Percentiles rank a stretch among this genome's conserved stretches.
Conservation (phyloP, 345 rosid species). For the Heritiera littoralis region DNA sequence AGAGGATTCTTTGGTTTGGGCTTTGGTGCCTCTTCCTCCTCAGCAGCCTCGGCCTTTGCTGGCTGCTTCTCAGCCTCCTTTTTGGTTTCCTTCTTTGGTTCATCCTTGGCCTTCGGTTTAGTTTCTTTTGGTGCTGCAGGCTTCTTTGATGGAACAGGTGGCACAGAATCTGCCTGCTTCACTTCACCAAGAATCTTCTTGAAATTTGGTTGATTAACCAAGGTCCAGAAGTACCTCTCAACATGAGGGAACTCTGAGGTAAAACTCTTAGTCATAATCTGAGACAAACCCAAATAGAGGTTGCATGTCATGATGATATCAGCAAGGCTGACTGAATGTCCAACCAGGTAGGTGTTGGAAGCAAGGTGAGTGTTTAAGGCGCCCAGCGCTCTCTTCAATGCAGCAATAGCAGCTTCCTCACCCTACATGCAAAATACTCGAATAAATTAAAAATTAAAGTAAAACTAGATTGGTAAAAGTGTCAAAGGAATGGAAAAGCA, state of each 20-base stretch:
- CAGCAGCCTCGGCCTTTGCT: conserved; percentile 39
- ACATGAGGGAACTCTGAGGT: conserved; percentile 92
- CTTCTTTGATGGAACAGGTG: conserved; percentile 55
- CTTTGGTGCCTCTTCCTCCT: conserved; percentile 73
- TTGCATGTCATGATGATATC: conserved; percentile 81
- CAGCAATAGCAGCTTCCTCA: conserved; percentile 76
- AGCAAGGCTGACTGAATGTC: conserved; percentile 85
- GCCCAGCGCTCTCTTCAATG: conserved; percentile 75
- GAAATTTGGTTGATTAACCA: conserved; percentile 90
- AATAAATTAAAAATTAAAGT: conserved; percentile 6
- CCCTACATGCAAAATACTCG: conserved; percentile 39
- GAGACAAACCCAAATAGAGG: conserved; percentile 52
- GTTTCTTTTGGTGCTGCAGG: conserved; percentile 65
- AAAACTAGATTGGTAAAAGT: neutral
- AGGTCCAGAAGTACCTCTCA: conserved; percentile 97
- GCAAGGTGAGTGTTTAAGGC: conserved; percentile 76
- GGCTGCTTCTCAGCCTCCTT: conserved; percentile 40
- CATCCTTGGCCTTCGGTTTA: conserved; percentile 69
- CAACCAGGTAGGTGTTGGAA: conserved; percentile 84
- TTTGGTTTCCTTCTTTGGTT: conserved; percentile 61
- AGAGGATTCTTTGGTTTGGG: conserved; percentile 95
- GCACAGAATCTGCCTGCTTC: conserved; percentile 72
- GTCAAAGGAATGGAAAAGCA: neutral
- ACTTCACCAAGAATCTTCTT: conserved; percentile 80
- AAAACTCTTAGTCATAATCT: conserved; percentile 70